Percentiles rank a stretch among this genome's conserved stretches.
phyloP scores from a whole-genome alignment of 257 asterid genomes.

The Solanum chiquidenum region DNA sequence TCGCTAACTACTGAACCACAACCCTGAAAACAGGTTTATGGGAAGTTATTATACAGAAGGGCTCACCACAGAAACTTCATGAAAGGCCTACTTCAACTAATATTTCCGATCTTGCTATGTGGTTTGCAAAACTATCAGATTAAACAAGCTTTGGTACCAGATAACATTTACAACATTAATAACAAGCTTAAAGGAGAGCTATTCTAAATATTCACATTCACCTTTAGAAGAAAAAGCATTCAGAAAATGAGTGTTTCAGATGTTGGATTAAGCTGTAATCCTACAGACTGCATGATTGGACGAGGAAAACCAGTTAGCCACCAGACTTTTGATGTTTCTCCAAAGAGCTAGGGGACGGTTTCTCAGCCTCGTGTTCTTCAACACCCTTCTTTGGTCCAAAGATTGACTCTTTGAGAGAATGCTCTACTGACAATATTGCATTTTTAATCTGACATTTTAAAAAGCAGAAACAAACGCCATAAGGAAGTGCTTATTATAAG shows the following conservation, averaged over 20 bases:
- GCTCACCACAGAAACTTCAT: neutral
- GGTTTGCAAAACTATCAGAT: neutral
- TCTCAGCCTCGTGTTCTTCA: constrained; percentile 23
- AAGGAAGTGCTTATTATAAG: neutral
- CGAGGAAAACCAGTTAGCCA: neutral
- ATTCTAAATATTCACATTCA: neutral
- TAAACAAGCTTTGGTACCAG: neutral
- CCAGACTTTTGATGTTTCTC: constrained; percentile 37
- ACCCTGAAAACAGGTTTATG: neutral
- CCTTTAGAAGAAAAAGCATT: neutral
- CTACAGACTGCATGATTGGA: neutral
- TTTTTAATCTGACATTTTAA: constrained; percentile 50
- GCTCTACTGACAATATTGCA: constrained; percentile 47
- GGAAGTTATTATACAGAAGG: neutral
- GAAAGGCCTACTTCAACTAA: neutral
- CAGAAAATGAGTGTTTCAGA: neutral
- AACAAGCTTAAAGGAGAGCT: neutral
- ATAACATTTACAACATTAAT: neutral
- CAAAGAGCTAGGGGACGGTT: constrained; percentile 21
- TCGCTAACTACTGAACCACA: neutral
- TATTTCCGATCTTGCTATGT: neutral
- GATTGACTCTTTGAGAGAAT: constrained; percentile 50
- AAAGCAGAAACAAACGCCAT: neutral
- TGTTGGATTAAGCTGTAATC: neutral
- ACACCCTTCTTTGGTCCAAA: constrained; percentile 45